Percentiles rank a stretch among this genome's conserved stretches.
phyloP scores from a whole-genome alignment of 176 grass and related monocot species.

The Rhynchospora tenuis region DNA sequence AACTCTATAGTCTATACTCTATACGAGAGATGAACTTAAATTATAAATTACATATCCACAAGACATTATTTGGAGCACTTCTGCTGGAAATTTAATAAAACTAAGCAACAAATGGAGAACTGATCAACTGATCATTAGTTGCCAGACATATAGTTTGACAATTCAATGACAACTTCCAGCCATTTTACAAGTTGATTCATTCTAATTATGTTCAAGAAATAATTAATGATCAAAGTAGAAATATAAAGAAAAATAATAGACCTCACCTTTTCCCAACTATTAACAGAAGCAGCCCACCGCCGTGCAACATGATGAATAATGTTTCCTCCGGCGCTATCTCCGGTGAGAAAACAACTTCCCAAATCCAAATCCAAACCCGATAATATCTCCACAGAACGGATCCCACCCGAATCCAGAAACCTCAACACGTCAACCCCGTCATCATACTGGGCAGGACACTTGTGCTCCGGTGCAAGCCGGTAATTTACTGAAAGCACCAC shows the following conservation, averaged over 20 bases:
- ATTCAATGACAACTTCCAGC: too few relatives aligned
- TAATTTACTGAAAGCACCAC: constrained; percentile 56
- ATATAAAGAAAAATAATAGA: not conserved
- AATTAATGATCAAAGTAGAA: too few relatives aligned
- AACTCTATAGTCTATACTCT: too few relatives aligned
- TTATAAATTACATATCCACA: too few relatives aligned
- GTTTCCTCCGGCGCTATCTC: constrained; percentile 73
- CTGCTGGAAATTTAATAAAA: too few relatives aligned
- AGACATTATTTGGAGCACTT: too few relatives aligned
- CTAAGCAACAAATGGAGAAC: too few relatives aligned
- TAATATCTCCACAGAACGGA: constrained; percentile 5
- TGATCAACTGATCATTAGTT: too few relatives aligned
- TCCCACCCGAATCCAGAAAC: constrained; percentile 12
- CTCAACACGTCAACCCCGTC: constrained; percentile 47
- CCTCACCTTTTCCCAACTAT: constrained; percentile 18
- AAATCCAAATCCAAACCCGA: constrained; percentile 30
- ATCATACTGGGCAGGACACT: constrained; percentile 51
- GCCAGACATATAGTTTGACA: too few relatives aligned
- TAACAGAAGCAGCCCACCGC: constrained; percentile 25
- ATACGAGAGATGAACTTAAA: too few relatives aligned
- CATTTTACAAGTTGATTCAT: too few relatives aligned
- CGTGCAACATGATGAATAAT: constrained; percentile 64
- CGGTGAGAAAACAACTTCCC: constrained; percentile 43
- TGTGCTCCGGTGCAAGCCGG: constrained; percentile 61
- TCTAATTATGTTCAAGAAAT: too few relatives aligned